A percentile compares a stretch with the other conserved stretches of the same genome.
Evolutionary conservation across 345 rosid genomes (phyloP).

Genomic region (Cardamine chenopodiifolia): DNA sequence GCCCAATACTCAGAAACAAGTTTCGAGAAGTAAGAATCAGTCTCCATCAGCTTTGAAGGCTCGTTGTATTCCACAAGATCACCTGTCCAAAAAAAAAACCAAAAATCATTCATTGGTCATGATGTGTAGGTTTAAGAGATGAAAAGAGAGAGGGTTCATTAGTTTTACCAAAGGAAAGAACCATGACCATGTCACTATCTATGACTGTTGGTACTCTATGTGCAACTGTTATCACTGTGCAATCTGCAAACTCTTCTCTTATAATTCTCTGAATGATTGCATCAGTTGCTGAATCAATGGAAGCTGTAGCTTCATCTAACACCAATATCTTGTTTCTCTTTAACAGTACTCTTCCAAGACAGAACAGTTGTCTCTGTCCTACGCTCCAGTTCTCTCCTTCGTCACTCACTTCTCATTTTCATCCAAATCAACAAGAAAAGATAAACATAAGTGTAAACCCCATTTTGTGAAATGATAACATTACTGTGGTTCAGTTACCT

Average conservation of each 20-base stretch:
- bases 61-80: conserved; percentile 66
- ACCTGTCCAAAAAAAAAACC: conserved; percentile 41
- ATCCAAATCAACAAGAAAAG: background rate
- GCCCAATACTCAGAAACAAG: conserved; percentile 84
- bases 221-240: conserved; percentile 74
- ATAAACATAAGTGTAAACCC: background rate
- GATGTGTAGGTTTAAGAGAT: background rate
- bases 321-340: conserved; percentile 68
- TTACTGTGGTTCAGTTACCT: conserved; percentile 34
- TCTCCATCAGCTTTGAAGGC: conserved; percentile 66
- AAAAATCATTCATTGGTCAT: background rate
- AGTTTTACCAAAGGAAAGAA: conserved; percentile 65
- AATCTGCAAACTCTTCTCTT: conserved; percentile 62
- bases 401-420: conserved; percentile 54
- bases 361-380: conserved; percentile 76
- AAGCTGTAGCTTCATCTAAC: conserved; percentile 74
- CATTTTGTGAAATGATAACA: background rate
- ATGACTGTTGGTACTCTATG: conserved; percentile 77
- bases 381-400: conserved; percentile 91
- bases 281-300: conserved; percentile 73
- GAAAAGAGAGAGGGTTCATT: background rate
- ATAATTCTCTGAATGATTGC: conserved; percentile 68
- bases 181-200: conserved; percentile 87
- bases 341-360: conserved; percentile 71
- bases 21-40: conserved; percentile 69